These are phyloP conservation scores for Penicillium roqueforti DNA, from an alignment of 495 filamentous ascomycete genomes.

Conservation along the genomic window DNA sequence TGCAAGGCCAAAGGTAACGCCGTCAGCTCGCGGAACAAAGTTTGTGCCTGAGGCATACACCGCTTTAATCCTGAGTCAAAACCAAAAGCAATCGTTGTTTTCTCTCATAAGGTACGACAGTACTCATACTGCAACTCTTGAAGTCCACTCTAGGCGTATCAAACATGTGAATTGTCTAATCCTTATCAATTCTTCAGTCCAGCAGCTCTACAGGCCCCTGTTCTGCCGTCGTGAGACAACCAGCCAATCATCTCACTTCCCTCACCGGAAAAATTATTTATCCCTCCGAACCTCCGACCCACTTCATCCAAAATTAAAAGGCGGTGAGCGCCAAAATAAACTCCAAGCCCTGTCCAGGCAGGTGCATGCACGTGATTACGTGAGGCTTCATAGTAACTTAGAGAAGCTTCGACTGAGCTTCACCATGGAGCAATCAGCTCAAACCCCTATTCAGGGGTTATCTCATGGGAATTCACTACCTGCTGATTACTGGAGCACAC, in stretches of 20 bases:
- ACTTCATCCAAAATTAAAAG: not conserved
- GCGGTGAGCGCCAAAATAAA: conserved; percentile 2
- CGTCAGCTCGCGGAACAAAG: conserved; percentile 8
- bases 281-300: not conserved
- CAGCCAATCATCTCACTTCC: conserved; percentile 1
- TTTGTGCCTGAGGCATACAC: conserved; percentile 16
- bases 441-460: conserved; percentile 33
- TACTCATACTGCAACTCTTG: conserved; percentile 10
- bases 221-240: not conserved
- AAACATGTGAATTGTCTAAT: conserved; percentile 11
- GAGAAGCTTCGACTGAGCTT: conserved; percentile 4
- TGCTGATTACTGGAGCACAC: conserved; percentile 37
- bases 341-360: not conserved
- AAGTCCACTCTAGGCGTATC: conserved; percentile 8
- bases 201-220: conserved; percentile 2
- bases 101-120: conserved; percentile 10
- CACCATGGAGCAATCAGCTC: conserved; percentile 41
- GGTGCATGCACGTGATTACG: conserved; percentile 3
- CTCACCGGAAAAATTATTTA: conserved; percentile 2
- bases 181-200: conserved; percentile 11
- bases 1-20: conserved; percentile 12
- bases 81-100: conserved; percentile 1
- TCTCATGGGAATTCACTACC: conserved; percentile 28
- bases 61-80: conserved; percentile 1
- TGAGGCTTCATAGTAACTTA: conserved; percentile 16